Base-by-base conservation (phyloP, 2,329 filamentous ascomycete genomes). In the Aureobasidium sp. region DNA sequence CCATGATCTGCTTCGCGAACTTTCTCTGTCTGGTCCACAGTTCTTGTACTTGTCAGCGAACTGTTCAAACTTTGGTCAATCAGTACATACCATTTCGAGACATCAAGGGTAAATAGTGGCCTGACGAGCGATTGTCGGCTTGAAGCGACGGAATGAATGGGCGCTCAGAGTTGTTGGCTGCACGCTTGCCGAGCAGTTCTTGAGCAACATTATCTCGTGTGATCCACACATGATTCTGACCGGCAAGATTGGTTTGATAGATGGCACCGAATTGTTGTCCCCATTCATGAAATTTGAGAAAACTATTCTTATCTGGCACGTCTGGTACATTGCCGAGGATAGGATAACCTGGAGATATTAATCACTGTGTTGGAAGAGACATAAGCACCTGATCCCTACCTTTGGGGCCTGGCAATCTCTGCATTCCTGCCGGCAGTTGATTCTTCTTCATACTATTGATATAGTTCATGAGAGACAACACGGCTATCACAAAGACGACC, bases 211-310 rank as follows among this genome's bases (percentile, higher is more conserved):
- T 67, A 56, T 83, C 81, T 9, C 76, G 75, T 1, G 78, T 80
- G 56, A 84, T 80, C 80, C 80, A 82, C 58, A 83, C 78, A 68
- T 83, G 81, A 62, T 82, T 82, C 65, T 71, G 70, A 25, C 81
- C 81, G 65, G 79, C 80, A 15, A 84, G 72, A 56, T 82, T 77
- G 69, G 78, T 74, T 60, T 82, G 80, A 66, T 83, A 84, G 65
- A 84, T 81, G 2, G 80, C 80, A 4, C 81, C 81, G 65, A 78
- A 81, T 60, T 80, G 69, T 67, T 80, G 78, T 48, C 76, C 76
- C 81, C 80, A 83, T 47, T 82, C 78, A n/a, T 79, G 74, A 55
- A 83, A 83, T 63, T 81, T 82, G 68, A 82, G 76, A 70, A 79
- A 80, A 33, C 76, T 72, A 65, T 81, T 80, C 69, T 81, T 79